Evolutionary conservation across 352 stramenopile genomes (phyloP).

Genomic region (Globisporangium paddicum): DNA sequence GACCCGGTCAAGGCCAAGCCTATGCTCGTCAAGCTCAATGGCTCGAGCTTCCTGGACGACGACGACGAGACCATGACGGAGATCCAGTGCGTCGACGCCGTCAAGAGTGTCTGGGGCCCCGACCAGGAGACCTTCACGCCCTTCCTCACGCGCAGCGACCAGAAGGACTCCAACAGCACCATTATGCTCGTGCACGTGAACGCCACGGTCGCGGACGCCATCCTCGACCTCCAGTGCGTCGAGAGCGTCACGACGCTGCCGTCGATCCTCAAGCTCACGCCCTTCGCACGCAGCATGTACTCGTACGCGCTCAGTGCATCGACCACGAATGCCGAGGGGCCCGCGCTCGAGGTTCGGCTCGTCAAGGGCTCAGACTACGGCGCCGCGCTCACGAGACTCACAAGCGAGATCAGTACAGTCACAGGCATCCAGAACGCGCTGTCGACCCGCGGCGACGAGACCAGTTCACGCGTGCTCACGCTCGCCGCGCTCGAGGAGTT

Average conservation of each 20-base stretch:
- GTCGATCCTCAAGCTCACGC: conserved; percentile 69
- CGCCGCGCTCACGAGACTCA: conserved; percentile 23
- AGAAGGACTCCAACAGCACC: conserved; percentile 31
- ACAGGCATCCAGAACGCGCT: conserved; percentile 55
- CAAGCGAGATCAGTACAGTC: conserved; percentile 18
- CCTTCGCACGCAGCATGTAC: conserved; percentile 57
- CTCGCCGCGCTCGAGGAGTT: conserved; percentile 50
- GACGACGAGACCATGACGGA: conserved; percentile 15
- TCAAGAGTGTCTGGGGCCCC: conserved; percentile 41
- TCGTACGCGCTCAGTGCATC: conserved; percentile 23
- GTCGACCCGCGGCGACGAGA: conserved; percentile 17
- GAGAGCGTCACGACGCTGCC: conserved; percentile 46
- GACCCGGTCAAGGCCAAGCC: conserved; percentile 28
- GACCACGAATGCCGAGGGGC: conserved; percentile 24
- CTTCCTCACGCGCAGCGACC: conserved; percentile 62
- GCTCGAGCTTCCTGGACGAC: conserved; percentile 8
- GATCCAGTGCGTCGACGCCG: conserved; percentile 32
- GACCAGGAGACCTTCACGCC: conserved; percentile 48
- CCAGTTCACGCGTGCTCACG: conserved; percentile 25
- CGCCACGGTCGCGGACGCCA: conserved; percentile 29
- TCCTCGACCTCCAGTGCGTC: conserved; percentile 46
- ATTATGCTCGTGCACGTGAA: conserved; percentile 59
- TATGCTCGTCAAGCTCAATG: conserved; percentile 51
- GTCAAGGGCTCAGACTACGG: conserved; percentile 31
- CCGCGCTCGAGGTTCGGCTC: conserved; percentile 39